A percentile compares a stretch with the other conserved stretches of the same genome.
Conservation (phyloP, 2,329 filamentous ascomycete genomes). For the Metarhizium robertsii region DNA sequence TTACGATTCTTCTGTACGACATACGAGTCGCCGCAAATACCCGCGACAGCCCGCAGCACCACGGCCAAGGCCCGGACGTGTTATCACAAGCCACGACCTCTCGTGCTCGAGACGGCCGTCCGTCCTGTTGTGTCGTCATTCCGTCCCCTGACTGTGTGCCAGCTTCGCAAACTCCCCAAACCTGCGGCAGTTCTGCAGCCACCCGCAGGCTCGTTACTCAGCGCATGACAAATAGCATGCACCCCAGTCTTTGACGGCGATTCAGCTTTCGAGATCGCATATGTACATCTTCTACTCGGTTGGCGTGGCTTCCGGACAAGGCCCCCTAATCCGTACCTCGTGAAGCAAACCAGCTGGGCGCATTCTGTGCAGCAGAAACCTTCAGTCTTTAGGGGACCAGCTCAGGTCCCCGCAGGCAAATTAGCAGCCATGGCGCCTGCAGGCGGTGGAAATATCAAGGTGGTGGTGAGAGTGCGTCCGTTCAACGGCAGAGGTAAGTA, state of each 20-base stretch:
- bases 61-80: neutral
- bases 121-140: neutral
- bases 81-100: neutral
- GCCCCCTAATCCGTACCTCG: neutral
- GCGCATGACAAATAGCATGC: conserved; percentile 9
- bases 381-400: conserved; percentile 22
- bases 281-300: neutral
- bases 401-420: conserved; percentile 24
- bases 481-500: conserved; percentile 86
- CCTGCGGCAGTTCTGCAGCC: neutral
- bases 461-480: conserved; percentile 91
- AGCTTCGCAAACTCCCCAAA: neutral
- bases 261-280: neutral
- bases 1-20: neutral
- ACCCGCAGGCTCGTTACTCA: neutral
- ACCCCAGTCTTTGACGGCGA: conserved; percentile 7
- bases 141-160: neutral
- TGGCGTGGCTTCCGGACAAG: neutral
- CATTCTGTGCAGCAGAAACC: conserved; percentile 16
- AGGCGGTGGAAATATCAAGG: conserved; percentile 96
- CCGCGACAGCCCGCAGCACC: neutral
- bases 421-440: conserved; percentile 32
- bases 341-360: conserved; percentile 10
- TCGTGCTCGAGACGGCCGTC: neutral
- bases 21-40: neutral